Evolutionary conservation across 805 yeast genomes (phyloP).

Genomic region (Schizosaccharomyces octosporus): DNA sequence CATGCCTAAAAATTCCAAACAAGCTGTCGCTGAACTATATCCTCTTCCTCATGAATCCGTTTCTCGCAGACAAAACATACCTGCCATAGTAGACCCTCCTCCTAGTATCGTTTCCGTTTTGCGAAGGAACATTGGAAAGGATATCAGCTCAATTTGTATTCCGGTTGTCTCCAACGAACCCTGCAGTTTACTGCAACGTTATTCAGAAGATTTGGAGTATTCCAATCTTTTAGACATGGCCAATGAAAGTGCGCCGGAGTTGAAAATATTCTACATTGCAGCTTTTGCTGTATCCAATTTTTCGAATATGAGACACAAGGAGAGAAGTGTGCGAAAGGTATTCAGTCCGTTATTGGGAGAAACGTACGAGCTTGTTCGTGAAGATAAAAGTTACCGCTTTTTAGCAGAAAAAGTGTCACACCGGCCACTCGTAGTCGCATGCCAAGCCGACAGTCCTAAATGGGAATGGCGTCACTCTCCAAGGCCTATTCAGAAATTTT

Average conservation of each 20-base stretch:
- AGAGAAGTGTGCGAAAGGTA: constrained; percentile 64
- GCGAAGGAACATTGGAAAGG: constrained; percentile 81
- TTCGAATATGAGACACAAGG: constrained; percentile 47
- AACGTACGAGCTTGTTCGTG: constrained; percentile 71
- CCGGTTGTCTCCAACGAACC: constrained; percentile 93
- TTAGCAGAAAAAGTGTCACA: constrained; percentile 72
- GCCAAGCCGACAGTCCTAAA: constrained; percentile 40
- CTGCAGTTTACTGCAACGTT: constrained; percentile 50
- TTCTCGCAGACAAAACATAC: constrained; percentile 5
- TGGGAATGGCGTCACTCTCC: constrained; percentile 35
- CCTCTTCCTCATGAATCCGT: constrained; percentile 5
- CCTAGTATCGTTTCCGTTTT: constrained; percentile 61
- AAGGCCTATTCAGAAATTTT: constrained; percentile 63
- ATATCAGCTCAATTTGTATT: constrained; percentile 55
- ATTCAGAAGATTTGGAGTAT: constrained; percentile 63
- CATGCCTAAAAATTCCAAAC: no score
- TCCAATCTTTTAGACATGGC: constrained; percentile 41
- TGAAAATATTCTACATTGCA: constrained; percentile 37
- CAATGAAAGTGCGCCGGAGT: constrained; percentile 25
- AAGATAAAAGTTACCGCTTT: constrained; percentile 50
- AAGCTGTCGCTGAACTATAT: not conserved
- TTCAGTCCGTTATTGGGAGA: constrained; percentile 89
- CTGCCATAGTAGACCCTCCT: constrained; percentile 34
- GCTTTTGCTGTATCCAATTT: constrained; percentile 59
- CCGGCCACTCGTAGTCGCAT: constrained; percentile 66